Base-by-base conservation (phyloP, 495 filamentous ascomycete species). In the Penicillium subrubescens region DNA sequence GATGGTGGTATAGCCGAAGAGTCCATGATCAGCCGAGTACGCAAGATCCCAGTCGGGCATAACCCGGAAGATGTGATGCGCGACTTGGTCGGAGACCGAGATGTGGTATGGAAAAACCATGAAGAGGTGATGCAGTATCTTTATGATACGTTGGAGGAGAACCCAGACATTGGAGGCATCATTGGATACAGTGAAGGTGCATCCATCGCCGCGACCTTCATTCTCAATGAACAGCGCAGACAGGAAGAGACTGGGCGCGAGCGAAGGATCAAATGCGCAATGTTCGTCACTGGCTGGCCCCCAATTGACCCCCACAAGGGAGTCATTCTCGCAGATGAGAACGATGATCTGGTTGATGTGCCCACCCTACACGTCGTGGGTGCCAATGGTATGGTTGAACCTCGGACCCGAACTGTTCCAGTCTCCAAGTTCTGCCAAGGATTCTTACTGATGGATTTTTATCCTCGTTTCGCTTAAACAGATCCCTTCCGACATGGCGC, bases 151-250 rank as follows among this genome's bases (percentile, higher is more conserved):
- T 44, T 75, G 31, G 70, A 71, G 21, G 57, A 64, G 27, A 56
- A 75, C 35, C 72, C 72, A 11, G 72, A 71, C 19, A 68, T 75
- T 50, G 77, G 83, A 23, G 83, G 80, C 7, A 67, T 88, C 62
- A 80, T 88, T 60, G 86, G 86, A 6, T 88, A 88, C 59, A 87
- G 85, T 3, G 86, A 89, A 62, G 87, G 87, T 19, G 84, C 87
- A 31, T 82, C 82, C 0, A 79, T 88, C 19, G 87, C 84, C 5
- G 81, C 81, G 5, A 86, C 84, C 29, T 56, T 84, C 19, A 73
- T 85, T 37, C 65, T 85, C 17, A 81, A 84, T 62, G 84, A 86
- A 66, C 70, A 75, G 21, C 60, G 66, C 48, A 72, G 77, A 60
- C 68, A 67, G 15, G 59, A 77, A 59, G 67, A 69, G 35, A 72